Conservation (phyloP, 345 rosid genomes). For the Eucalyptus camaldulensis region DNA sequence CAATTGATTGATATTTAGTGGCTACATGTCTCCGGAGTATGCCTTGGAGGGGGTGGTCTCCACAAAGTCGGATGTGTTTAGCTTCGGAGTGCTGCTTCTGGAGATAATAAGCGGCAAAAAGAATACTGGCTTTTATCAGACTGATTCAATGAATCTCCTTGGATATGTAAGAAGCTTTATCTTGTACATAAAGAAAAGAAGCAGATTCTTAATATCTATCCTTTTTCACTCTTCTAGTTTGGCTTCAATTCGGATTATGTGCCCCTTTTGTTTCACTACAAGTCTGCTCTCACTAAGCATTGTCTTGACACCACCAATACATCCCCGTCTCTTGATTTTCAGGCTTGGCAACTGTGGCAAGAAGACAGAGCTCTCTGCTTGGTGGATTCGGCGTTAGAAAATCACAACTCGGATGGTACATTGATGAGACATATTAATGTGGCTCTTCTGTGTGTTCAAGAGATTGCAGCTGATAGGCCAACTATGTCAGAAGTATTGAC, state of each 20-base stretch:
- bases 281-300: neutral
- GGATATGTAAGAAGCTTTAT: neutral
- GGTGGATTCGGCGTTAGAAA: neutral
- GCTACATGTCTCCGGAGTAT: conserved; percentile 13
- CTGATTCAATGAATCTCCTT: conserved; percentile 2
- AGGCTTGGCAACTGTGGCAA: conserved; percentile 21
- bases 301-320: neutral
- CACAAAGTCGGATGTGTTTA: conserved; percentile 10
- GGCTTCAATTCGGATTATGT: neutral
- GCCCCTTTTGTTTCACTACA: rapidly evolving
- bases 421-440: neutral
- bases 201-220: no score
- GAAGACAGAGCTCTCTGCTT: neutral
- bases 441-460: conserved; percentile 1
- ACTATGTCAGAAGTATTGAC: conserved; percentile 3
- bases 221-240: neutral
- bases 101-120: conserved; percentile 13
- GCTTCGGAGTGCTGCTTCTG: conserved; percentile 12
- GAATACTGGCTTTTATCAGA: conserved; percentile 12
- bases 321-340: neutral
- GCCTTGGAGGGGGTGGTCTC: conserved; percentile 9
- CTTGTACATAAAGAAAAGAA: no score
- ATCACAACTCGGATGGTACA: neutral
- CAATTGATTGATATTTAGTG: neutral
- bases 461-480: conserved; percentile 7